A percentile compares a stretch with the other conserved stretches of the same genome.
phyloP scores from a whole-genome alignment of 768 basidiomycete genomes.

The Tremella fuciformis region DNA sequence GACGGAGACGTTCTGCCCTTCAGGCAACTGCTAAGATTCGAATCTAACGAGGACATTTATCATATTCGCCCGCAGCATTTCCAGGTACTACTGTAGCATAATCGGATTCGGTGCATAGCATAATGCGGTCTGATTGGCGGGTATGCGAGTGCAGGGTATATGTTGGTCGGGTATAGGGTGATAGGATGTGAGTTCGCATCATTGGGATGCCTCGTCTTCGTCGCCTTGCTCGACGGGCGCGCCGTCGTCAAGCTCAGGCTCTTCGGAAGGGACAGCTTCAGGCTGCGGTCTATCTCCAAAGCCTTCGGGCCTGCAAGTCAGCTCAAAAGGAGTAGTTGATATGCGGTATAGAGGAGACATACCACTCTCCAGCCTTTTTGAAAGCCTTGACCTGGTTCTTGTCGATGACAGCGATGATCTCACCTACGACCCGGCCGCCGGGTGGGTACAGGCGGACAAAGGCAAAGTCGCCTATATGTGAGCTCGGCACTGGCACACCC shows the following conservation, averaged over 20 bases:
- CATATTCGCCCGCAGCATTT: neutral
- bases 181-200: neutral
- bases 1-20: slow-evolving; percentile 15
- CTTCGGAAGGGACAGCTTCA: no score
- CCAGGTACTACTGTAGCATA: neutral
- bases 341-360: slow-evolving; percentile 10
- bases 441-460: slow-evolving; percentile 29
- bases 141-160: no score
- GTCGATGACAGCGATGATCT: slow-evolving; percentile 29
- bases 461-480: slow-evolving; percentile 29
- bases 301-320: slow-evolving; percentile 40
- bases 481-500: neutral
- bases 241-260: slow-evolving; percentile 33
- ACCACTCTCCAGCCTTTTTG: slow-evolving; percentile 41
- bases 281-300: slow-evolving; percentile 22
- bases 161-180: no score
- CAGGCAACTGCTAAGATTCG: slow-evolving; percentile 2
- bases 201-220: neutral
- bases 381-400: slow-evolving; percentile 38
- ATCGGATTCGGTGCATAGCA: neutral
- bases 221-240: no score
- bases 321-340: neutral
- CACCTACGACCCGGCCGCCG: slow-evolving; percentile 27
- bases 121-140: neutral
- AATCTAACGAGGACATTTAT: neutral